Evolutionary conservation across 2,329 filamentous ascomycete species (phyloP), one percentile per base, ranked within the genome.

Genomic region (Hymenoscyphus fructigenus): DNA sequence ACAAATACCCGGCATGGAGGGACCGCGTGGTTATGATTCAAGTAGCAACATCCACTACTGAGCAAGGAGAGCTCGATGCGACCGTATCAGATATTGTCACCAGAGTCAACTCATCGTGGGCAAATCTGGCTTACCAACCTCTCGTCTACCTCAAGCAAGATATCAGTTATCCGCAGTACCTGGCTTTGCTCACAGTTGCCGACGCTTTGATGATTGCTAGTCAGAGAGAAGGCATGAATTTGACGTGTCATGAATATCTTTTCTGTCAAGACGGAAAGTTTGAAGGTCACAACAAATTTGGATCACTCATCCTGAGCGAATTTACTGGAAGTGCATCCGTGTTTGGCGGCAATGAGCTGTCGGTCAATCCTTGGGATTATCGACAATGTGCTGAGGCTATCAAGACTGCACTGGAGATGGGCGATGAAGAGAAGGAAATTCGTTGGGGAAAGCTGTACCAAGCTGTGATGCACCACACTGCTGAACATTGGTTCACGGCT

Each of bases 331-430:
- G 93, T 66, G 89, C 93, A 0, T 92, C 91, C 0, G 84, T 98
- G 1, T 96, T 98, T 73, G 87, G 87, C 17, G 87, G 90, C 57
- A 87, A 91, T 65, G 90, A 95, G 68, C 84, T 98, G 15, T 85
- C 91, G 0, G 90, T 98, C 73, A 98, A 98, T 75, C 94, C 94
- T 0, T 98, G 94, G 94, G 92, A 97, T 76, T 97, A 97, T 76
- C 86, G 90, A 41, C 88, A 92, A 75, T 96, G 92, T 72, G 91
- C 93, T 60, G 88, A 95, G 36, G 92, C 93, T 10, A 94, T 98
- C 78, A 89, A 91, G 76, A 83, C 85, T 61, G 93, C 93, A 0
- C 81, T 98, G 20, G 91, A 94, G 69, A 96, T 97, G 89, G 80
- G 79, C 2, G 83, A 87, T 1, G 85, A 87, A 2, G 91, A 97